Evolutionary conservation across 2,329 filamentous ascomycete species (phyloP).

Genomic region (Pseudonectria foliicola): DNA sequence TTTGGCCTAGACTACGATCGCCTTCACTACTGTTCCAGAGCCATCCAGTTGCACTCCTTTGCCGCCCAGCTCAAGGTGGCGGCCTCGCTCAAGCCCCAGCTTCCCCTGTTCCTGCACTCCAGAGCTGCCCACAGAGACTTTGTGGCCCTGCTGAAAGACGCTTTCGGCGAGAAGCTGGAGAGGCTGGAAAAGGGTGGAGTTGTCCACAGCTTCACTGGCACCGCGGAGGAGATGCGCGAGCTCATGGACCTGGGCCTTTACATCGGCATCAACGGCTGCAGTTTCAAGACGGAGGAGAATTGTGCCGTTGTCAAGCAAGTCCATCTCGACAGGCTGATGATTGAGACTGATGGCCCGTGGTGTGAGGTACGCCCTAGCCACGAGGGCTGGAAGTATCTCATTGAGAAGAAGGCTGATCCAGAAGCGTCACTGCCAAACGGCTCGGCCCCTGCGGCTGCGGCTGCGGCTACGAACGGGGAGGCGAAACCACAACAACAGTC

Average conservation of each 20-base stretch:
- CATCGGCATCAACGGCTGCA: constrained; percentile 94
- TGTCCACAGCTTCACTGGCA: constrained; percentile 93
- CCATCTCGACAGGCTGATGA: constrained; percentile 72
- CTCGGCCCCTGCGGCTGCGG: constrained; percentile 6
- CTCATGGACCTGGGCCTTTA: constrained; percentile 76
- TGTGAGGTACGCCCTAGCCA: constrained; percentile 90
- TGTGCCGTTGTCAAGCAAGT: constrained; percentile 75
- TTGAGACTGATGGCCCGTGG: constrained; percentile 97
- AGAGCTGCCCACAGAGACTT: constrained; percentile 84
- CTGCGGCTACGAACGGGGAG: too few species aligned
- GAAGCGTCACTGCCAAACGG: constrained; percentile 15
- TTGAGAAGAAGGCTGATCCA: constrained; percentile 33
- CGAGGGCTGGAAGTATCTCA: constrained; percentile 67
- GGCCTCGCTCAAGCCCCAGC: constrained; percentile 57
- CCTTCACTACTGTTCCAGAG: constrained; percentile 71
- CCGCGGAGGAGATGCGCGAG: constrained; percentile 72
- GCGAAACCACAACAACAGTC: constrained; percentile 7
- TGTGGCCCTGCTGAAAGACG: constrained; percentile 57
- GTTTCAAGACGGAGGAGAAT: constrained; percentile 90
- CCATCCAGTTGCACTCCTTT: constrained; percentile 79
- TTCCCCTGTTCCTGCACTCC: constrained; percentile 89
- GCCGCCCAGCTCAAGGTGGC: constrained; percentile 74
- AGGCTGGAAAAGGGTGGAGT: constrained; percentile 68
- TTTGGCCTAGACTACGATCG: constrained; percentile 96
- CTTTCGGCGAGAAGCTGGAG: constrained; percentile 52